Evolutionary conservation across 768 basidiomycete species (phyloP).

Genomic region (Boletus subcaerulescens): DNA sequence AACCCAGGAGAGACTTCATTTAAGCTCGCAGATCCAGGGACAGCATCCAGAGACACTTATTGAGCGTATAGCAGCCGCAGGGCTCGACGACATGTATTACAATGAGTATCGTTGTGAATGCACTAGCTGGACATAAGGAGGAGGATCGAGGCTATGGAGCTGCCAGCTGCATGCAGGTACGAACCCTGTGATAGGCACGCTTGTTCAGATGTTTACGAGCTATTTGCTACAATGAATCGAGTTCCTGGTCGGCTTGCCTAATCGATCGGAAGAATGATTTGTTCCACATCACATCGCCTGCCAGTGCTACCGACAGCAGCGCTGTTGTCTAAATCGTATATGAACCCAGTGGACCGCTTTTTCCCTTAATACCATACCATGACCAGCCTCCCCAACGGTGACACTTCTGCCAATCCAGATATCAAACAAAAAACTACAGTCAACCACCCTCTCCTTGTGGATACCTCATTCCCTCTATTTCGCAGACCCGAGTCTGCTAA

Average conservation of each 20-base stretch:
- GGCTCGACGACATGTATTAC: too few species aligned
- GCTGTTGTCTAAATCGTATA: constrained; percentile 9
- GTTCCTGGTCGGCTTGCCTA: not conserved
- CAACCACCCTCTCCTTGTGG: not conserved
- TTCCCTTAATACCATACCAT: constrained; percentile 19
- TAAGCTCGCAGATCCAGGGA: too few species aligned
- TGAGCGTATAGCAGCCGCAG: too few species aligned
- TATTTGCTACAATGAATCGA: not conserved
- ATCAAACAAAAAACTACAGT: constrained; percentile 3
- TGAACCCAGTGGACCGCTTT: constrained; percentile 11
- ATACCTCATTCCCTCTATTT: not conserved
- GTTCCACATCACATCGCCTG: constrained; percentile 2
- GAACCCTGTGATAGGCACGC: too few species aligned
- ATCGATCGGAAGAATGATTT: not conserved
- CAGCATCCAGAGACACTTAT: too few species aligned
- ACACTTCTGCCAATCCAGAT: constrained; percentile 31
- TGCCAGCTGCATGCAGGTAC: too few species aligned
- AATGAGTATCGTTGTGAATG: too few species aligned
- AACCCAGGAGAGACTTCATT: too few species aligned
- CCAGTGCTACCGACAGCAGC: not conserved
- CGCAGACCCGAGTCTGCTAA: not conserved
- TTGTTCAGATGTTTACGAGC: too few species aligned
- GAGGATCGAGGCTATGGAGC: too few species aligned
- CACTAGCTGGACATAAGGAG: too few species aligned
- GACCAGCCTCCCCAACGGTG: constrained; percentile 29